Percentiles rank a stretch among this genome's conserved stretches.
phyloP scores from a whole-genome alignment of 2,329 filamentous ascomycete species.

The Penicillium janthinellum region DNA sequence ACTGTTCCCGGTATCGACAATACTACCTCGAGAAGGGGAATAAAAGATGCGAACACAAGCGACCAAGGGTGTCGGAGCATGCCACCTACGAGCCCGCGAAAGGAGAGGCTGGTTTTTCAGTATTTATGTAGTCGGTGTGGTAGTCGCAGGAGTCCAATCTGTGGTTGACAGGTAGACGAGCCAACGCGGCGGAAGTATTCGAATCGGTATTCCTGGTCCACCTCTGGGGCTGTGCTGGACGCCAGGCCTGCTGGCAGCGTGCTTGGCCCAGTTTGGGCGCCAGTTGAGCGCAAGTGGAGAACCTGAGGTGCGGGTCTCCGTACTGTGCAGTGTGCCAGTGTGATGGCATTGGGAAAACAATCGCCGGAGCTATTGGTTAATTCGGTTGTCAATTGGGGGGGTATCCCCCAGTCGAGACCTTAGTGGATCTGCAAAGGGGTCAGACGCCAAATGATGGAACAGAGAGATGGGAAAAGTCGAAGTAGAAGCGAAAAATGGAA shows the following conservation, averaged over 20 bases:
- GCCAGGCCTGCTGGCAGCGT: background rate
- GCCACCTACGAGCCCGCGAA: background rate
- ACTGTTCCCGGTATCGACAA: background rate
- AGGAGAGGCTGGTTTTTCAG: background rate
- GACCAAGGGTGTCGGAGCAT: background rate
- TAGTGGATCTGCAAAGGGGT: conserved; percentile 14
- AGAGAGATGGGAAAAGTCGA: background rate
- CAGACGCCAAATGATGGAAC: background rate
- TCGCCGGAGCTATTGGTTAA: background rate
- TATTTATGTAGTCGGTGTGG: background rate
- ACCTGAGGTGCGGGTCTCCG: background rate
- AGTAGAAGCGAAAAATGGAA: background rate
- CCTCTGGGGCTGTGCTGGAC: conserved; percentile 5
- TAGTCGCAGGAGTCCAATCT: background rate
- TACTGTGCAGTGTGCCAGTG: background rate
- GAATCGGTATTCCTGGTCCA: background rate
- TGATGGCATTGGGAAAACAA: background rate
- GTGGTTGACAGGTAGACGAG: background rate
- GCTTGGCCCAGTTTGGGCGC: background rate
- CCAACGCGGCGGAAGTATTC: background rate
- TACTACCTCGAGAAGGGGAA: background rate
- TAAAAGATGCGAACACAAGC: background rate
- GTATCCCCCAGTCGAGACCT: conserved; percentile 12
- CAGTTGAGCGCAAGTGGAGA: background rate
- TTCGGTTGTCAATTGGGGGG: background rate